These are phyloP conservation scores for Fusarium irregulare DNA, from an alignment of 2,329 filamentous ascomycete species.

Conservation along the genomic window DNA sequence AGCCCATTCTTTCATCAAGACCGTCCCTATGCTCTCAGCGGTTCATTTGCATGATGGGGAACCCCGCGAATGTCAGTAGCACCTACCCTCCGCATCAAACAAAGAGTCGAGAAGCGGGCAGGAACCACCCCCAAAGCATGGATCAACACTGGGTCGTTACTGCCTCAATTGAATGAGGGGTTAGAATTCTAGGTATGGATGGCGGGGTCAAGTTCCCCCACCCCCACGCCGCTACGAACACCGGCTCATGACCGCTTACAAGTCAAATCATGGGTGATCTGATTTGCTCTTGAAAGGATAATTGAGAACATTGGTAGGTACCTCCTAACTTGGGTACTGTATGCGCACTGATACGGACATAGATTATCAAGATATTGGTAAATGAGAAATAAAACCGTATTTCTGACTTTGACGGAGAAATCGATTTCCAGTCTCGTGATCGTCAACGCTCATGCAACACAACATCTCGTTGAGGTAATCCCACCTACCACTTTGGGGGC, in stretches of 20 bases:
- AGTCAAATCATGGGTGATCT: slow-evolving; percentile 11
- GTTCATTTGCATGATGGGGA: neutral
- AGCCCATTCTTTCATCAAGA: neutral
- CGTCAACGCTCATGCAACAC: slow-evolving; percentile 1
- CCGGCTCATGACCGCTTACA: slow-evolving; percentile 18
- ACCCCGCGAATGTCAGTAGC: neutral
- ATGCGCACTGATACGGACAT: neutral
- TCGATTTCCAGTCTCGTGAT: slow-evolving; percentile 5
- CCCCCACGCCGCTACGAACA: slow-evolving; percentile 27
- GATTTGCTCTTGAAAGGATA: neutral
- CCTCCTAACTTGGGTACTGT: neutral
- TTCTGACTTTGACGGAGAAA: neutral
- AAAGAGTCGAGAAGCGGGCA: neutral
- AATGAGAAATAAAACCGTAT: neutral
- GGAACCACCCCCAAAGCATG: slow-evolving; percentile 34
- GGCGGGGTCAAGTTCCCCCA: slow-evolving; percentile 22
- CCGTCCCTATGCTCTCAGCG: neutral
- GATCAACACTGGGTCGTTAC: neutral
- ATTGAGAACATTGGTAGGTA: too few relatives aligned
- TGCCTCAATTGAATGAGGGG: slow-evolving; percentile 18
- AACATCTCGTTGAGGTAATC: neutral
- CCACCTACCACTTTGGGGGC: slow-evolving; percentile 42
- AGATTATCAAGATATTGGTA: neutral
- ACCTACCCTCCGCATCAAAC: neutral
- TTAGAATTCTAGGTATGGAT: neutral